A percentile compares a stretch with the other conserved stretches of the same genome.
These are phyloP conservation scores for Lipomyces spencermartinsiae DNA, from an alignment of 805 yeast genomes.

Conservation along the genomic window DNA sequence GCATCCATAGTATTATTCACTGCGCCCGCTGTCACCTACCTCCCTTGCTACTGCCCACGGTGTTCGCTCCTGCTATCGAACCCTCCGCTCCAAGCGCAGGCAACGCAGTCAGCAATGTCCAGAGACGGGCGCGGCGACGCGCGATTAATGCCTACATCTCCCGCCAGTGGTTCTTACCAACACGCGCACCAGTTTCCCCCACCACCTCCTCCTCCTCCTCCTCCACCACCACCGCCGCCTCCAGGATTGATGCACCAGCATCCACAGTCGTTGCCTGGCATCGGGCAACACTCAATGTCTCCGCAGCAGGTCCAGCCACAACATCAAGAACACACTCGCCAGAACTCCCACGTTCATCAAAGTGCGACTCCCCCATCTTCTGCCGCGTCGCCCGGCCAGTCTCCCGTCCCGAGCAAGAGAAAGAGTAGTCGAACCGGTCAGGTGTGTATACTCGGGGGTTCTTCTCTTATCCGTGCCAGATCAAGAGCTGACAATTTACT, in stretches of 20 bases:
- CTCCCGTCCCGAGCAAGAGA: conserved; percentile 4
- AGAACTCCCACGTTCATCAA: background rate
- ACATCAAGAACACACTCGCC: background rate
- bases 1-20: background rate
- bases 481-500: background rate
- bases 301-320: background rate
- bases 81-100: background rate
- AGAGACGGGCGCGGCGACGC: conserved; percentile 1
- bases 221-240: background rate
- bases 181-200: background rate
- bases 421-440: conserved; percentile 32
- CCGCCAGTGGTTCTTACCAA: background rate
- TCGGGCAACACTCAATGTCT: background rate
- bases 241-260: background rate
- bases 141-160: background rate
- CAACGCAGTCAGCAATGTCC: conserved; percentile 7
- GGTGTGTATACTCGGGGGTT: conserved; percentile 10
- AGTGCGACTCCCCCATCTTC: background rate
- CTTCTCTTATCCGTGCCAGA: background rate
- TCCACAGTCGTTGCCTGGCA: background rate
- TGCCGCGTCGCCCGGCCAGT: background rate
- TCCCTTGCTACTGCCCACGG: background rate
- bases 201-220: background rate
- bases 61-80: background rate
- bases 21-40: background rate